Evolutionary conservation across 2,329 filamentous ascomycete genomes (phyloP).

Genomic region (Trichoderma koningiopsis): DNA sequence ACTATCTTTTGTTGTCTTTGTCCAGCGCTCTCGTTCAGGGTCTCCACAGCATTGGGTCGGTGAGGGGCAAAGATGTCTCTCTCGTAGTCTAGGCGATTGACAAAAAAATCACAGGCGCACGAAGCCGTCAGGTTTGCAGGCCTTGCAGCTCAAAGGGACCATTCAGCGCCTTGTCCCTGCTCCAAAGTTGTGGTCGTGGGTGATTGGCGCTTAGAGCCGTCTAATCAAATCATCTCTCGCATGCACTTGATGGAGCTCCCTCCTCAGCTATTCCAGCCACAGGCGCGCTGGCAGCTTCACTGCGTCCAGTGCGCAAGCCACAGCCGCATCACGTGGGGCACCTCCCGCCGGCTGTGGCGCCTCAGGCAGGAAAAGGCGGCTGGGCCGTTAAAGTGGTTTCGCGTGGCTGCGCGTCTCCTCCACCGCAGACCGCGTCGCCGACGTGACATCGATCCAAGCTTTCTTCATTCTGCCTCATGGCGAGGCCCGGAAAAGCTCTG

Average conservation of each 20-base stretch:
- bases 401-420: constrained; percentile 44
- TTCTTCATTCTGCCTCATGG: constrained; percentile 17
- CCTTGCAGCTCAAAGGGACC: constrained; percentile 10
- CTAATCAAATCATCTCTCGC: constrained; percentile 21
- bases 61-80: neutral
- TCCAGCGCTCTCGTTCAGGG: constrained; percentile 16
- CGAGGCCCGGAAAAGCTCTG: constrained; percentile 16
- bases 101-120: neutral
- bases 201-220: constrained; percentile 17
- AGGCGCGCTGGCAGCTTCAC: constrained; percentile 9
- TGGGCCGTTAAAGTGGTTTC: constrained; percentile 39
- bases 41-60: constrained; percentile 26
- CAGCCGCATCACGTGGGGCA: constrained; percentile 38
- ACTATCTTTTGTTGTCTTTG: constrained; percentile 11
- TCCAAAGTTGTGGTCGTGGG: constrained; percentile 17
- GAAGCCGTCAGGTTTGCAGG: constrained; percentile 10
- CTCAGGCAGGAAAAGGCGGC: constrained; percentile 38
- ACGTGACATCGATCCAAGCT: constrained; percentile 39
- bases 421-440: constrained; percentile 39
- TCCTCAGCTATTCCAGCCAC: constrained; percentile 21
- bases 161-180: constrained; percentile 2
- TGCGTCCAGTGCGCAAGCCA: constrained; percentile 28
- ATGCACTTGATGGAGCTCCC: constrained; percentile 22
- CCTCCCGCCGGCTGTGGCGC: constrained; percentile 27
- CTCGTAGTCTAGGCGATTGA: constrained; percentile 2